Percentiles rank a stretch among this genome's conserved stretches.
These are phyloP conservation scores for Kalanchoe fedtschenkoi DNA, from an alignment of 164 flowering plant species.

Conservation along the genomic window DNA sequence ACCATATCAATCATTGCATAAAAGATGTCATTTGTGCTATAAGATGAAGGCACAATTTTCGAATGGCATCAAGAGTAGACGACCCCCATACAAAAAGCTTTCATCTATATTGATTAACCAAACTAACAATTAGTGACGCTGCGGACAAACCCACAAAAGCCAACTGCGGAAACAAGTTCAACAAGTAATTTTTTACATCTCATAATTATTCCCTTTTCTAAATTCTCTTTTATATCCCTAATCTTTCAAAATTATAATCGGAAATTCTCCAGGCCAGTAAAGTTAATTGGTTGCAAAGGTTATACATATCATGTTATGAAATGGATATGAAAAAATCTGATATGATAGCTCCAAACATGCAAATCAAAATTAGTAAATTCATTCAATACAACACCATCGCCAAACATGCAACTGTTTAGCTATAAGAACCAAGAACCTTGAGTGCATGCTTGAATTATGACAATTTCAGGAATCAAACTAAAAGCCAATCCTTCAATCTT, in stretches of 20 bases:
- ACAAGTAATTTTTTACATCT: not conserved
- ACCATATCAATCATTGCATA: not conserved
- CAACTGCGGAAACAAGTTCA: not conserved
- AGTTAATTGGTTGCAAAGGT: too few species aligned
- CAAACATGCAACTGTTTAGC: not conserved
- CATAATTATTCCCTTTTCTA: not conserved
- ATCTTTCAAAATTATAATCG: too few species aligned
- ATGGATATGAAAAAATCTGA: not conserved
- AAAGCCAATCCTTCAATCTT: slow-evolving; percentile 76
- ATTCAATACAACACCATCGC: not conserved
- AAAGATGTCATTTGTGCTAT: not conserved
- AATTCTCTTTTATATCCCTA: not conserved
- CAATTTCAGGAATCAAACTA: slow-evolving; percentile 77
- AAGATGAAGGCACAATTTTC: not conserved
- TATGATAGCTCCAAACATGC: not conserved
- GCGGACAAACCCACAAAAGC: too few species aligned
- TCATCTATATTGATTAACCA: too few species aligned
- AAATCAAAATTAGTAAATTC: not conserved
- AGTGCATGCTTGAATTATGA: slow-evolving; percentile 68
- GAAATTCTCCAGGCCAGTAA: too few species aligned
- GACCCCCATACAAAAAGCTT: too few species aligned
- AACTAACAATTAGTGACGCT: too few species aligned
- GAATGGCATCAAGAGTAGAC: not conserved
- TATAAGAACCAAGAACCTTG: slow-evolving; percentile 21
- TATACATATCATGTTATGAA: too few species aligned